These are phyloP conservation scores for Cucurbita argyrosperma DNA, from an alignment of 306 rosid genomes.

Conservation along the genomic window DNA sequence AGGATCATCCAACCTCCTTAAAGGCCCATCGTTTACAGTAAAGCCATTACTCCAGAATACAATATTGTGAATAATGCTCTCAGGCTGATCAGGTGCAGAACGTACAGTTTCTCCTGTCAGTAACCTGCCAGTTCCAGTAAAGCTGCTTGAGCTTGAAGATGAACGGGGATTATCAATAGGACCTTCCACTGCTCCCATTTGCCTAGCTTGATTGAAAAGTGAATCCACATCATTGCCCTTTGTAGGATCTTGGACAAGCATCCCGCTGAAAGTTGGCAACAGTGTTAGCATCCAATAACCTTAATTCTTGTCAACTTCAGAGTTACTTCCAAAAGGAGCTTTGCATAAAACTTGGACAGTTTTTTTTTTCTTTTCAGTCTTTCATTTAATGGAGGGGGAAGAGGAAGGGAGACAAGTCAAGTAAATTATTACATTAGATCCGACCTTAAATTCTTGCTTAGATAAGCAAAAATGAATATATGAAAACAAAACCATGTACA, in stretches of 20 bases:
- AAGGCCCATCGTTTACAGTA: slow-evolving; percentile 77
- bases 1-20: slow-evolving; percentile 95
- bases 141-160: slow-evolving; percentile 75
- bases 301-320: not conserved
- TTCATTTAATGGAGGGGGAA: not conserved
- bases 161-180: slow-evolving; percentile 53
- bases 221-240: slow-evolving; percentile 82
- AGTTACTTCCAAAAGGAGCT: not conserved
- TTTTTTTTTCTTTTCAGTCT: not conserved
- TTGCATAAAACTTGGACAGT: not conserved
- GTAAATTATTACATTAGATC: not conserved
- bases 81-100: slow-evolving; percentile 69
- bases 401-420: not conserved
- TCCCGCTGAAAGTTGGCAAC: slow-evolving; percentile 49
- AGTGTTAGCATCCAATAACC: not conserved
- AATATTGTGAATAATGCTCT: slow-evolving; percentile 69
- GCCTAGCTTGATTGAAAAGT: slow-evolving; percentile 75
- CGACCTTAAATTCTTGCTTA: not conserved
- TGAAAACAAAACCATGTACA: not conserved
- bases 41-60: slow-evolving; percentile 88
- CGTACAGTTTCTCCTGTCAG: slow-evolving; percentile 70
- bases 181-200: slow-evolving; percentile 80
- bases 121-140: slow-evolving; percentile 80
- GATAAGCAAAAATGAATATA: not conserved
- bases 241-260: slow-evolving; percentile 96